Percentiles rank a stretch among this genome's conserved stretches.
These are phyloP conservation scores for Citeromyces matritensis DNA, from an alignment of 805 yeast species.

Conservation along the genomic window DNA sequence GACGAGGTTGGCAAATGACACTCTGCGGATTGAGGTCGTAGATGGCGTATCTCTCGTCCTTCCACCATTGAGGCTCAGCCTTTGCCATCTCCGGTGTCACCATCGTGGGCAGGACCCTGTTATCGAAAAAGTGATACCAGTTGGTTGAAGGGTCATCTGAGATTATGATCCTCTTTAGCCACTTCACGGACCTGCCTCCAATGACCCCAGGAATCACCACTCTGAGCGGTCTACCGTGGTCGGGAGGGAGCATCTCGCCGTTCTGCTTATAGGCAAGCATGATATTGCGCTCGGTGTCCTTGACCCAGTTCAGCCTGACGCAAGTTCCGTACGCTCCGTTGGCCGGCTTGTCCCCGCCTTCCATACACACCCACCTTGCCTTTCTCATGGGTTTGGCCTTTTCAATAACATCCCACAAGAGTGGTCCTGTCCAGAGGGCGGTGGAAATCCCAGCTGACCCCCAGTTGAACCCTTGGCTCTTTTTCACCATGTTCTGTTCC, in stretches of 20 bases:
- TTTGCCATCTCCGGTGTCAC: constrained; percentile 18
- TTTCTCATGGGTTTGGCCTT: constrained; percentile 11
- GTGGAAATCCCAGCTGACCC: constrained; percentile 19
- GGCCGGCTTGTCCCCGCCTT: constrained; percentile 17
- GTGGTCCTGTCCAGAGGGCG: constrained; percentile 18
- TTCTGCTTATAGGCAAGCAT: constrained; percentile 19
- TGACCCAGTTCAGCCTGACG: constrained; percentile 14
- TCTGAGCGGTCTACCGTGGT: constrained; percentile 19
- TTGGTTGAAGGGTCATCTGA: constrained; percentile 16
- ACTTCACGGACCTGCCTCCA: constrained; percentile 23
- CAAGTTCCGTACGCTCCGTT: constrained; percentile 18
- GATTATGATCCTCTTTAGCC: constrained; percentile 14
- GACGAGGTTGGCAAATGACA: constrained; percentile 15
- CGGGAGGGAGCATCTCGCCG: constrained; percentile 17
- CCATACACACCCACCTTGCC: constrained; percentile 17
- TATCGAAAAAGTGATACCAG: constrained; percentile 20
- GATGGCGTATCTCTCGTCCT: constrained; percentile 19
- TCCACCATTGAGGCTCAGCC: constrained; percentile 17
- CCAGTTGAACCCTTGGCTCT: constrained; percentile 20
- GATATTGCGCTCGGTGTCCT: constrained; percentile 15
- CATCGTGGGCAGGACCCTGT: constrained; percentile 18
- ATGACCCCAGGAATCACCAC: constrained; percentile 20
- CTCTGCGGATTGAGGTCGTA: constrained; percentile 18
- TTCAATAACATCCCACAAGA: constrained; percentile 12
- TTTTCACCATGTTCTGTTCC: constrained; percentile 18